Base-by-base conservation (phyloP, 305 asterid species). In the Fraxinus sp. region DNA sequence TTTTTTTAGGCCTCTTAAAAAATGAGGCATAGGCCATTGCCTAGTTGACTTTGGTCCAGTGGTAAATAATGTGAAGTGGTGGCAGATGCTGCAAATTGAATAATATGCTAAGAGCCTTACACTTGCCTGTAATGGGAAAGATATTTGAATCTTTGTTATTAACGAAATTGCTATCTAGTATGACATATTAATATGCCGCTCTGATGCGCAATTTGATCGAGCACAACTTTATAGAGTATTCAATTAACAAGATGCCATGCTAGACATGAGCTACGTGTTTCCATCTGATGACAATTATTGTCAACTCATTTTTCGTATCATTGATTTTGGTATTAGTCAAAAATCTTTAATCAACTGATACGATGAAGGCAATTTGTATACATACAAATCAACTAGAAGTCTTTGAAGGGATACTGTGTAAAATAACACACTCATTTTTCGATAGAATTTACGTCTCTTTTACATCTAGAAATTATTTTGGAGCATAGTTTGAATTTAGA, bases 81-180 rank as follows among this genome's bases (percentile, higher is more conserved):
- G 28, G 94, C 86, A 1, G 66, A 84, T 5, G 85, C 75, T 16
- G 93, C 94, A 30, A 46, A 74, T 87, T 2, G 84, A 79, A 75
- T 89, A 86, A 26, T 89, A 86, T 30, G 94, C 90, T 0, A 14
- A 77, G 41, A 22, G 46, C 80, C 57, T 85, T 83, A 1, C 10
- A 2, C 66, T 80, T 41, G 85, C 74, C 52, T 85, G 64, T 16
- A 88, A 90, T 16, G 93, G 91, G 7, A 91, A 59, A 76, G 92
- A 87, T 39, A 72, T 84, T 16, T 92, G 96, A 92, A 85, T 93
- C 0, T 92, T 92, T 57, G 94, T 92, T 75, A 85, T 92, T 36
- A 96, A 93, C n/a, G 96, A 93, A 26, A 92, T 94, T 8, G 0
- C 92, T 89, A 16, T 90, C 96, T 2, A 91, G 90, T 70, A 0